Evolutionary conservation across 805 yeast species (phyloP), one percentile per base, ranked within the genome.

Genomic region (Ogataea glucozyma): DNA sequence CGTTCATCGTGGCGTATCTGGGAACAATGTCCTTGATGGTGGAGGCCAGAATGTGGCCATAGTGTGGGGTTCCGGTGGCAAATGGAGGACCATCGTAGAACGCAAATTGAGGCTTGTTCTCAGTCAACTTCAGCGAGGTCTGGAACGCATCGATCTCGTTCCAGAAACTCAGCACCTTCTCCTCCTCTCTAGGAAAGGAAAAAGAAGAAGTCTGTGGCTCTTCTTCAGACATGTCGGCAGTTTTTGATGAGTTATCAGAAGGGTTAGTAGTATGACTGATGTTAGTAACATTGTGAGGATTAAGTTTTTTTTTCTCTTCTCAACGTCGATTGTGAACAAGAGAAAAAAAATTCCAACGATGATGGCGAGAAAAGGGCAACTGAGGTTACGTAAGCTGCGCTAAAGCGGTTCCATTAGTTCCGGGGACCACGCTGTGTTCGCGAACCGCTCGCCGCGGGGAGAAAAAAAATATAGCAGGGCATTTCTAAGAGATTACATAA

Each of bases 81-180:
- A 93, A 93, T 56, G 99, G 99, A 7, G 99, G 99, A 21, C 99
- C 99, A 70, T 93, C 99, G 61, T 86, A 93, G 66, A 93, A 93
- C 27, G 97, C 80, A 66, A 90, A 93, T 46, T 83, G 85, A 26
- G 95, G 93, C 53, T 81, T 79, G 43, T 79, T 98, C 63, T 91
- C 76, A 33, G 95, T 86, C 54, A 89, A 73, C 62, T 90, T 82
- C 52, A 88, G 65, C 22, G 95, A 81, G 32, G 86, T 83, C 51
- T 88, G 88, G 73, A 93, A 93, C n/a, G 99, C 99, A 64, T 89
- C 85, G 56, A 88, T 78, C 52, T 89, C 95, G 42, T 85, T 77
- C 99, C 99, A 93, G 59, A 74, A 75, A 35, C 76, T 72, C 43
- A 84, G 73, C 53, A 91, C 79, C 55, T 82, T 81, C 62, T 87